phyloP scores from a whole-genome alignment of 108 stramenopile species.

The Nannochloropsis oceanica region DNA sequence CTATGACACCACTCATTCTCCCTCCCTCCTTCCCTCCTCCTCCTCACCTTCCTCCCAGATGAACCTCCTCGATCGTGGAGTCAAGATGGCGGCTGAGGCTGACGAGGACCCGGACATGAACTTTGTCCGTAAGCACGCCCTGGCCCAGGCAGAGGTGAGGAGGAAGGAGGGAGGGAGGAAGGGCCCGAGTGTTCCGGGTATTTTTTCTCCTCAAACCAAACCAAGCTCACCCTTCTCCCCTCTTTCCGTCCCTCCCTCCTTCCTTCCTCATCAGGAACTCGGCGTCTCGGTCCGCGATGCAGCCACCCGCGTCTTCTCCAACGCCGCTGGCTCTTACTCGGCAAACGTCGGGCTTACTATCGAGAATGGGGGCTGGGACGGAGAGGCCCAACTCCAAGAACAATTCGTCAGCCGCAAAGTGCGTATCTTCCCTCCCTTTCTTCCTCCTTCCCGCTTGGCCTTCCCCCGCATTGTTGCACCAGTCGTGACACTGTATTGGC shows the following conservation, averaged over 20 bases:
- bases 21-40: no score
- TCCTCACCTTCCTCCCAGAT: slow-evolving; percentile 19
- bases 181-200: no score
- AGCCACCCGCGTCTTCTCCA: slow-evolving; percentile 83
- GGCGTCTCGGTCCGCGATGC: slow-evolving; percentile 71
- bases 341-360: slow-evolving; percentile 93
- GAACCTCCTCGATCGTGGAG: slow-evolving; percentile 91
- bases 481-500: no score
- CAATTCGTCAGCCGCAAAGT: slow-evolving; percentile 88
- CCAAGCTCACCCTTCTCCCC: no score
- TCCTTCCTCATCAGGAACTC: slow-evolving; percentile 42
- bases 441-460: background rate
- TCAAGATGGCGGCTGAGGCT: slow-evolving; percentile 93
- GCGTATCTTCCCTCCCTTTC: background rate
- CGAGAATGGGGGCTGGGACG: slow-evolving; percentile 95
- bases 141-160: slow-evolving; percentile 43
- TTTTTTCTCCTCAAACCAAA: no score
- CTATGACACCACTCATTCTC: no score
- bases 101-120: slow-evolving; percentile 76
- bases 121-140: slow-evolving; percentile 88
- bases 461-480: background rate
- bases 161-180: no score
- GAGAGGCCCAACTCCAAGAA: slow-evolving; percentile 74
- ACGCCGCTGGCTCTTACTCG: slow-evolving; percentile 88
- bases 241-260: no score